Percentiles rank a stretch among this genome's conserved stretches.
phyloP scores from a whole-genome alignment of 140 eudicot genomes.

The Flaveria floridana region DNA sequence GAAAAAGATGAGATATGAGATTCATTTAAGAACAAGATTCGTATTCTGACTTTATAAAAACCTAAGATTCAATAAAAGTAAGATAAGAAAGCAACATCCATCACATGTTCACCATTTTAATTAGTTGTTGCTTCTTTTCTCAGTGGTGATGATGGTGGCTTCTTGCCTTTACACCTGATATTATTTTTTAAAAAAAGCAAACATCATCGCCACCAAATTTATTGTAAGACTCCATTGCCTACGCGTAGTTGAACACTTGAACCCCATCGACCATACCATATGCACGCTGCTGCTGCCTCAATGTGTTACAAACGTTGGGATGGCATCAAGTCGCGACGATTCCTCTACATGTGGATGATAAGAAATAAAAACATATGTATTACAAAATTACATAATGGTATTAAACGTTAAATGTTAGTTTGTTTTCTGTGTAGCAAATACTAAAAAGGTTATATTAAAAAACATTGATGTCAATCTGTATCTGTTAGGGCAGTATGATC shows the following conservation, averaged over 20 bases:
- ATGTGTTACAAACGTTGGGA: no score
- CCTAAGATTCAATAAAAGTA: slow-evolving; percentile 23
- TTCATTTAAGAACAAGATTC: slow-evolving; percentile 24
- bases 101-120: slow-evolving; percentile 17
- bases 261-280: slow-evolving; percentile 41
- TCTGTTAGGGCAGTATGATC: no score
- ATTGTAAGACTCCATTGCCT: slow-evolving; percentile 11
- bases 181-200: slow-evolving; percentile 62
- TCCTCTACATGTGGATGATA: no score
- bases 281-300: not conserved
- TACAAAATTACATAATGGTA: no score
- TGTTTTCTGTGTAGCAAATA: no score
- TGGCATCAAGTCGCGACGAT: no score
- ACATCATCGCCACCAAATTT: slow-evolving; percentile 79
- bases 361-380: no score
- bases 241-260: not conserved
- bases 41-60: slow-evolving; percentile 7
- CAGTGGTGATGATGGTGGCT: slow-evolving; percentile 28
- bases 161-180: slow-evolving; percentile 68
- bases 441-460: no score
- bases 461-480: no score
- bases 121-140: slow-evolving; percentile 18
- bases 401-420: no score
- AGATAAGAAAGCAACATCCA: slow-evolving; percentile 27
- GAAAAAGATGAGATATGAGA: slow-evolving; percentile 23